Base-by-base conservation (phyloP, 2,329 filamentous ascomycete species). In the Fusarium tupiense region DNA sequence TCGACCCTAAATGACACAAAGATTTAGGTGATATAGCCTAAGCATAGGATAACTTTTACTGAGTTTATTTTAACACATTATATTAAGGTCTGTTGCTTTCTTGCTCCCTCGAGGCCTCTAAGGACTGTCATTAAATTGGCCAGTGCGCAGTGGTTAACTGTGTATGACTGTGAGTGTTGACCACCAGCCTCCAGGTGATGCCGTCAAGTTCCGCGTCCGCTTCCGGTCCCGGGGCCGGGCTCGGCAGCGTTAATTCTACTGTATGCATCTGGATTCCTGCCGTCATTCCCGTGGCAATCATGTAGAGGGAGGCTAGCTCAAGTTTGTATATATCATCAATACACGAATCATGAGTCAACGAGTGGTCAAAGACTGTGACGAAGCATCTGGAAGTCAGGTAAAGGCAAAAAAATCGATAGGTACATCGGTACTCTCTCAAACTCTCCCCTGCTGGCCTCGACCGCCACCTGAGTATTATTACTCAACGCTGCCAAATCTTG, bases 361-460 rank as follows among this genome's bases (percentile, higher is more conserved):
- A n/a, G n/a, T n/a, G 8, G 19, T 22, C 14, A 33, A 35, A 44
- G 46, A 52, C 17, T 19, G 17, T 38, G 33, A 63, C 31, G 72
- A 69, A 74, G 50, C 50, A 69, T 60, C 47, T 72, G 53, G 72
- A 74, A 75, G 33, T 38, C 26, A 53, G 47, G 35, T 47, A 53
- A 50, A 19, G 52, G 52, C 52, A 54, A 50, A 53, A 33, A 37
- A 22, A 17, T 37, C 29, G 24, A 37, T 53, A 38, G 8, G 20
- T 46, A 19, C 43, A 17, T 19, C 16, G 17, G 46, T 54, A 38
- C 52, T 29, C 52, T 53, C 33, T 37, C 40, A 38, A 44, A 43
- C 38, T 53, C 22, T 61, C 35, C 57, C 57, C 54, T 58, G 59
- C n/a, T 72, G 62, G 41, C 56, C 47, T 61, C 68, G 56, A 53